Evolutionary conservation across 2,329 filamentous ascomycete genomes (phyloP).

Genomic region (Purpureocillium takamizusanense): DNA sequence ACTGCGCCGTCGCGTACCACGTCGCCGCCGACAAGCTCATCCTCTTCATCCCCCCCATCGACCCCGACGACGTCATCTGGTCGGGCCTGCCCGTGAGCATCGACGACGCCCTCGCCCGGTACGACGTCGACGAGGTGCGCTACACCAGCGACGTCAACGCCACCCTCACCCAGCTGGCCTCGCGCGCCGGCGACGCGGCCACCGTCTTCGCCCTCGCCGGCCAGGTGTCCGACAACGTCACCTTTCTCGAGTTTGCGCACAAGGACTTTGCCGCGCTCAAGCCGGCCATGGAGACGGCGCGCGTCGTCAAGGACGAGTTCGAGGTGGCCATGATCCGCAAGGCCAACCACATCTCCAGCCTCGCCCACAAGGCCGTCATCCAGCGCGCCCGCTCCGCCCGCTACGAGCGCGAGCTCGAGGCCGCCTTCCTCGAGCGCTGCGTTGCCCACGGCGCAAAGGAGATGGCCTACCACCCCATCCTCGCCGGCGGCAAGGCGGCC

Average conservation of each 20-base stretch:
- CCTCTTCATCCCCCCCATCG: conserved; percentile 83
- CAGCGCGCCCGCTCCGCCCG: conserved; percentile 51
- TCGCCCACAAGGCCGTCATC: conserved; percentile 56
- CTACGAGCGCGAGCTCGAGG: conserved; percentile 80
- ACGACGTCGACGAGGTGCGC: conserved; percentile 73
- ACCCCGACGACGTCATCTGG: conserved; percentile 90
- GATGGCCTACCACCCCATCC: conserved; percentile 82
- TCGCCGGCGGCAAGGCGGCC: conserved; percentile 70
- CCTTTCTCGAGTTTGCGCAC: conserved; percentile 60
- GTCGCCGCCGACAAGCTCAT: conserved; percentile 64
- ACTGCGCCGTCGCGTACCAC: conserved; percentile 75
- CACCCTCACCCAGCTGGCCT: conserved; percentile 49
- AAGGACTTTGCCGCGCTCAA: conserved; percentile 51
- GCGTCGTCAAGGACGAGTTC: conserved; percentile 66
- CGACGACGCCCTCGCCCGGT: conserved; percentile 65
- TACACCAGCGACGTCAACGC: conserved; percentile 67
- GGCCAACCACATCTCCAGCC: conserved; percentile 61
- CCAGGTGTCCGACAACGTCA: conserved; percentile 64
- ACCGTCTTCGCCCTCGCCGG: conserved; percentile 69
- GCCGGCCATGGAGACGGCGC: conserved; percentile 56
- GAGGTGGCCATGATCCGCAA: conserved; percentile 65
- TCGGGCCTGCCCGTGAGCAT: conserved; percentile 73
- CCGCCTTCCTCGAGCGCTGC: conserved; percentile 67
- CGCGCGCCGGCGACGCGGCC: conserved; percentile 16
- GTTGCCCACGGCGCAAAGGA: conserved; percentile 67